A percentile compares a stretch with the other conserved stretches of the same genome.
phyloP scores from a whole-genome alignment of 257 asterid species.

The Solanum paucissectum region DNA sequence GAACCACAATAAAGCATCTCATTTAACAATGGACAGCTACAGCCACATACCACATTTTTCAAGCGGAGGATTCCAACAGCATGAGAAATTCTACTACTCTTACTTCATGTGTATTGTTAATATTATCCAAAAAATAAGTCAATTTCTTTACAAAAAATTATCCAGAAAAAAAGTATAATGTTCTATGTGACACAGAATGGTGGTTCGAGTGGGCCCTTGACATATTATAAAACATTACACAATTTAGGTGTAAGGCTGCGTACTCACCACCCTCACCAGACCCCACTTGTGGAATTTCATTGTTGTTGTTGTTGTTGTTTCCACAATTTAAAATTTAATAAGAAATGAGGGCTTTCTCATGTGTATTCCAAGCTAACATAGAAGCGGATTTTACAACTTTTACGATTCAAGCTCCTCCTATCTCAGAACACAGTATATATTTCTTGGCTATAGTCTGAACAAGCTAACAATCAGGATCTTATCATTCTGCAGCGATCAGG shows the following conservation, averaged over 20 bases:
- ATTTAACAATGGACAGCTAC: not conserved
- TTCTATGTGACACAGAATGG: not conserved
- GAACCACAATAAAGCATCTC: not conserved
- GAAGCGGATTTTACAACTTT: not conserved
- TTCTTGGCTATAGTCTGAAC: not conserved
- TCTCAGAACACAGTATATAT: not conserved
- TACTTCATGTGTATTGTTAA: not conserved
- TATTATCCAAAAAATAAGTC: not conserved
- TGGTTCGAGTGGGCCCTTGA: not conserved
- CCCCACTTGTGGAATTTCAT: not conserved
- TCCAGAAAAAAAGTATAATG: not conserved
- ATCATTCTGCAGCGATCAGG: not conserved
- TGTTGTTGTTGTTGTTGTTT: not conserved
- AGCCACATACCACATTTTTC: not conserved
- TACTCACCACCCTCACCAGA: not conserved
- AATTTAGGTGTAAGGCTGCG: not conserved
- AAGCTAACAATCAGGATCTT: not conserved
- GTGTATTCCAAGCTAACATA: not conserved
- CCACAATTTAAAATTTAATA: not conserved
- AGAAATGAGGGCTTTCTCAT: not conserved
- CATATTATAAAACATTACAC: not conserved
- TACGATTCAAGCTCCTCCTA: not conserved
- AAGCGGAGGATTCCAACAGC: not conserved
- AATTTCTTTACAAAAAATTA: too few species aligned
- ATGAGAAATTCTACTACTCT: not conserved